Evolutionary conservation across 805 yeast species (phyloP).

Genomic region (Candida boidinii): DNA sequence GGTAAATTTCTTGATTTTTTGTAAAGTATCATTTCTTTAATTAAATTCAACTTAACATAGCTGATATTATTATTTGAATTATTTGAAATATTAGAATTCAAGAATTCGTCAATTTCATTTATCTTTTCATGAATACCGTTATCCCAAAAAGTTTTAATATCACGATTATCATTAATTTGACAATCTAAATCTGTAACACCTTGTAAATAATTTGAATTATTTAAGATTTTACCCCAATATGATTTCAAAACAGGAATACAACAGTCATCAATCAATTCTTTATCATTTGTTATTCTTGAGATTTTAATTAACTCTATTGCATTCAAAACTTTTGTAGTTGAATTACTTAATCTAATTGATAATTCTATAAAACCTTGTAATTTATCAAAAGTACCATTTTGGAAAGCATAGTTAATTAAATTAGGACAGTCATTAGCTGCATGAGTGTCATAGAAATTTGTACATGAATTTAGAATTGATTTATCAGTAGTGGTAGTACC

Average conservation of each 20-base stretch:
- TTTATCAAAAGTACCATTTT: constrained; percentile 55
- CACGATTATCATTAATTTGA: constrained; percentile 50
- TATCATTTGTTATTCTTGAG: constrained; percentile 22
- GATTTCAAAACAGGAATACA: constrained; percentile 8
- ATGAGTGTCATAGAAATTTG: constrained; percentile 41
- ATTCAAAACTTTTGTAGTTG: constrained; percentile 35
- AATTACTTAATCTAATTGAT: constrained; percentile 38
- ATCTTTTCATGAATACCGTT: constrained; percentile 30
- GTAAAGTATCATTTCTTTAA: constrained; percentile 32
- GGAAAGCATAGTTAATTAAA: constrained; percentile 44
- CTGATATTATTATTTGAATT: constrained; percentile 18
- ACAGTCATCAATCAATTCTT: constrained; percentile 6
- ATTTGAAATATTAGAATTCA: constrained; percentile 15
- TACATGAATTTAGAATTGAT: constrained; percentile 26
- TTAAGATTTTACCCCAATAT: constrained; percentile 6
- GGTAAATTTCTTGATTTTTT: constrained; percentile 16
- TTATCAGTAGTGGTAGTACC: constrained; percentile 30
- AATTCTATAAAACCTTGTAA: constrained; percentile 59
- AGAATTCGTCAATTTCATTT: constrained; percentile 9
- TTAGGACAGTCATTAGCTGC: constrained; percentile 42
- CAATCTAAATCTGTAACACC: constrained; percentile 18
- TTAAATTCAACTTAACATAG: constrained; percentile 28
- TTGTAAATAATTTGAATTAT: constrained; percentile 10
- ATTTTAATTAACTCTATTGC: constrained; percentile 26
- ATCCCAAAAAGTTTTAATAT: constrained; percentile 44